A percentile compares a stretch with the other conserved stretches of the same genome.
phyloP scores from a whole-genome alignment of 139 green algal genomes.

The Axilococcus clingmanii region DNA sequence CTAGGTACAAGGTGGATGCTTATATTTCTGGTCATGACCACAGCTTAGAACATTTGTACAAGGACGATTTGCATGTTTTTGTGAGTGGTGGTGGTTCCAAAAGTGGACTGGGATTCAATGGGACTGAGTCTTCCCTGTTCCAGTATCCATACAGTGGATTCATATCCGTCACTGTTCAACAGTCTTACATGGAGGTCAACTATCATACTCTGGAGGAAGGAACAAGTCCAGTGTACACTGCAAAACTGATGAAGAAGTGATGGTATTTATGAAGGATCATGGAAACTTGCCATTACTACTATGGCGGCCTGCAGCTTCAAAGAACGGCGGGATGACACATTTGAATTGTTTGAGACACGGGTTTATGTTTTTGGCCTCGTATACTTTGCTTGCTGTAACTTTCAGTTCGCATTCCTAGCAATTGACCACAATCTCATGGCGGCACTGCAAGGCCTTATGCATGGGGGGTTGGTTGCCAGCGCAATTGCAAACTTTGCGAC shows the following conservation, averaged over 20 bases:
- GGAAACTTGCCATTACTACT: too few relatives aligned
- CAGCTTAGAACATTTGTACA: conserved; percentile 49
- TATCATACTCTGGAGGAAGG: conserved; percentile 15
- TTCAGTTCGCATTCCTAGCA: too few relatives aligned
- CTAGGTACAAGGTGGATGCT: neutral
- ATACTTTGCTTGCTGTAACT: too few relatives aligned
- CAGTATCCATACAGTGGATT: conserved; percentile 8
- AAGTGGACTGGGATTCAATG: conserved; percentile 2
- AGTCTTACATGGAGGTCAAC: conserved; percentile 1
- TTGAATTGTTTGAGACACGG: too few relatives aligned
- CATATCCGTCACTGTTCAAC: neutral
- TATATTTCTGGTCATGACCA: conserved; percentile 65
- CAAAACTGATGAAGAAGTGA: neutral
- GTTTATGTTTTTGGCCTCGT: too few relatives aligned
- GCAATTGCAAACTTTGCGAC: too few relatives aligned
- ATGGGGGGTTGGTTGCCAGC: too few relatives aligned
- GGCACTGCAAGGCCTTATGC: too few relatives aligned
- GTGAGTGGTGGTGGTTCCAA: conserved; percentile 2
- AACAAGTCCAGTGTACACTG: neutral
- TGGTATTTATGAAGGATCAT: neutral
- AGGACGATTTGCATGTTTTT: neutral
- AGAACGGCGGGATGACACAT: too few relatives aligned
- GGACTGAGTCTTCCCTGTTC: neutral
- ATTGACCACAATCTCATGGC: too few relatives aligned
- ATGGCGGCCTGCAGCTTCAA: too few relatives aligned